Percentiles rank a stretch among this genome's conserved stretches.
Evolutionary conservation across 352 stramenopile species (phyloP).

Genomic region (Globisporangium middletonii): DNA sequence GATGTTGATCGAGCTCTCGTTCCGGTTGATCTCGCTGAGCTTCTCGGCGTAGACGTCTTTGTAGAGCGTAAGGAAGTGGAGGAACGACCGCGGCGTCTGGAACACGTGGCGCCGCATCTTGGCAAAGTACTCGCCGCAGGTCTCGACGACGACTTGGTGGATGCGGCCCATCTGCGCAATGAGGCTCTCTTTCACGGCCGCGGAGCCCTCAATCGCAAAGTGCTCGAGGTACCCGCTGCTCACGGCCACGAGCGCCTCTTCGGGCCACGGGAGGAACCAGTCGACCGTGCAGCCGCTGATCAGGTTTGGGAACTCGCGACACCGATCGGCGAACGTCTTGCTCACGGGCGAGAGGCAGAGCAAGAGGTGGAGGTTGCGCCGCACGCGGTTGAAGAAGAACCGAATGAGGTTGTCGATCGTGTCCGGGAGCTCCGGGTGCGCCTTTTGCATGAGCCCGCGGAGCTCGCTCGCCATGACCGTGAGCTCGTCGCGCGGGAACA

Average conservation of each 20-base stretch:
- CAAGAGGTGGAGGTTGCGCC: slow-evolving; percentile 79
- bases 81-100: slow-evolving; percentile 85
- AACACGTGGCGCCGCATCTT: slow-evolving; percentile 83
- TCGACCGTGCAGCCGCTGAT: slow-evolving; percentile 87
- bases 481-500: slow-evolving; percentile 89
- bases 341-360: slow-evolving; percentile 87
- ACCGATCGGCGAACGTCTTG: slow-evolving; percentile 65
- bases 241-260: slow-evolving; percentile 83
- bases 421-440: slow-evolving; percentile 53
- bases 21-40: slow-evolving; percentile 65
- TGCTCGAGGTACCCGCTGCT: slow-evolving; percentile 68
- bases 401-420: slow-evolving; percentile 76
- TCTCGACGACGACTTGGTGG: slow-evolving; percentile 69
- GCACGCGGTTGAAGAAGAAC: slow-evolving; percentile 86
- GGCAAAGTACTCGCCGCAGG: slow-evolving; percentile 62
- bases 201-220: slow-evolving; percentile 57
- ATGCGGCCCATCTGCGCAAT: slow-evolving; percentile 67
- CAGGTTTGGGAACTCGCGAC: slow-evolving; percentile 85
- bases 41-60: slow-evolving; percentile 73
- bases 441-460: slow-evolving; percentile 60
- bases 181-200: slow-evolving; percentile 53
- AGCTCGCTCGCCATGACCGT: slow-evolving; percentile 82
- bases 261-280: slow-evolving; percentile 89
- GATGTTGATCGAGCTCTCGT: slow-evolving; percentile 79
- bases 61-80: slow-evolving; percentile 85